These are phyloP conservation scores for Microthyrium microscopicum DNA, from an alignment of 2,329 filamentous ascomycete genomes.

Conservation along the genomic window DNA sequence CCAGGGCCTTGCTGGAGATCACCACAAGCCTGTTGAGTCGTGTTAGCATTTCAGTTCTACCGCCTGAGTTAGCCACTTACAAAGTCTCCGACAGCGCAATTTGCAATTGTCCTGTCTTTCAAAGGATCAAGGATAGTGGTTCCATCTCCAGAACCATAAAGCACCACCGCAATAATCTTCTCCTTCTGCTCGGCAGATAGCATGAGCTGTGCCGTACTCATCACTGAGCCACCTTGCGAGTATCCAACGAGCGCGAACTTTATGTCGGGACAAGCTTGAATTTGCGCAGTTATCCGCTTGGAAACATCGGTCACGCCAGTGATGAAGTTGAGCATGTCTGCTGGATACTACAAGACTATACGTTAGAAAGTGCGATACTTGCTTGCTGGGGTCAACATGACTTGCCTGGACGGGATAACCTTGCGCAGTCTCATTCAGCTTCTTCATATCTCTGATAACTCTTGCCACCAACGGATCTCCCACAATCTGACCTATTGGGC, in stretches of 20 bases:
- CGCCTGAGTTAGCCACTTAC: background rate
- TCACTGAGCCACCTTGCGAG: constrained; percentile 1
- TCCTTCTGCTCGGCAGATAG: background rate
- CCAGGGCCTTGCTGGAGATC: background rate
- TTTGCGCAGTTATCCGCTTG: constrained; percentile 1
- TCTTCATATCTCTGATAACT: background rate
- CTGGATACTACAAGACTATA: background rate
- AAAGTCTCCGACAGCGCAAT: constrained; percentile 1
- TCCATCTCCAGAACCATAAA: background rate
- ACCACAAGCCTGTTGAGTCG: background rate
- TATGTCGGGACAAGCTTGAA: constrained; percentile 1
- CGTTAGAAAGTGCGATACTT: background rate
- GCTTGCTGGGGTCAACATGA: background rate
- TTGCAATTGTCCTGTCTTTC: background rate
- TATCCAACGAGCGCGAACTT: constrained; percentile 3
- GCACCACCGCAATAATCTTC: background rate
- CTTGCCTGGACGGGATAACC: constrained; percentile 3
- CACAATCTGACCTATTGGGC: background rate
- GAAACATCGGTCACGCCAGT: background rate
- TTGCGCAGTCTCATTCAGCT: background rate
- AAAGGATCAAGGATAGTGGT: background rate
- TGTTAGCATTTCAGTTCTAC: background rate
- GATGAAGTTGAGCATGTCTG: background rate
- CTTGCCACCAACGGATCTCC: background rate
- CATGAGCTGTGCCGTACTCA: background rate